Evolutionary conservation across 192 early-diverging fungal species (phyloP), one percentile per base, ranked within the genome.

Genomic region (Umbelopsis isabellina): DNA sequence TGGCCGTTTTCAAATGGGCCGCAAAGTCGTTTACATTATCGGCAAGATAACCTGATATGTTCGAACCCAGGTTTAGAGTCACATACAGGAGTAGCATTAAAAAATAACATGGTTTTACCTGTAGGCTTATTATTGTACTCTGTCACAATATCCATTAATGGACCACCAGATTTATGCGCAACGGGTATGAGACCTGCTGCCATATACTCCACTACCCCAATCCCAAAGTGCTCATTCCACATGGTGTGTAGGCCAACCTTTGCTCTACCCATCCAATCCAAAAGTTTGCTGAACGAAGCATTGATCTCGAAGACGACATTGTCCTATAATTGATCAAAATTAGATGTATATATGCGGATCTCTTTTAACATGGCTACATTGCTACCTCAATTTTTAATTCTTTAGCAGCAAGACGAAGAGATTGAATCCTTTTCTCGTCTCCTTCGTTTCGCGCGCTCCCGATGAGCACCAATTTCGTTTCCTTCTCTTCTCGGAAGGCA

Each of bases 221-320:
- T 99, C 6, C 98, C 98, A 86, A 99, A 99, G 74, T 99, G 98
- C 77, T 99, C 98, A 73, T 99, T 92, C 73, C 85, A 85, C 98
- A 99, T 99, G 15, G 97, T 94, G 75, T 98, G 97, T 15, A 99
- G 50, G 5, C 97, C 98, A 55, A 99, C 78, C 53, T 85, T 83
- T 30, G 89, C 83, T 16, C 66, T 71, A 20, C 81, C 71, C 3
- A 98, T 76, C 82, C 90, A 88, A 0, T 75, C 72, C 35, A 84
- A 78, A 4, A 99, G 83, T 16, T 83, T 82, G 25, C 76, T 65
- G 80, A 92, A 97, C 1, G 90, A 68, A 6, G 91, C 95, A 80
- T 99, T 99, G 21, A 91, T 78, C 12, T 92, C 79, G 72, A 99
- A 90, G 23, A 79, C 75, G 0, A 97, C 91, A 75, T 89, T 84